Evolutionary conservation across 306 rosid species (phyloP).

Genomic region (Cucurbita argyrosperma): DNA sequence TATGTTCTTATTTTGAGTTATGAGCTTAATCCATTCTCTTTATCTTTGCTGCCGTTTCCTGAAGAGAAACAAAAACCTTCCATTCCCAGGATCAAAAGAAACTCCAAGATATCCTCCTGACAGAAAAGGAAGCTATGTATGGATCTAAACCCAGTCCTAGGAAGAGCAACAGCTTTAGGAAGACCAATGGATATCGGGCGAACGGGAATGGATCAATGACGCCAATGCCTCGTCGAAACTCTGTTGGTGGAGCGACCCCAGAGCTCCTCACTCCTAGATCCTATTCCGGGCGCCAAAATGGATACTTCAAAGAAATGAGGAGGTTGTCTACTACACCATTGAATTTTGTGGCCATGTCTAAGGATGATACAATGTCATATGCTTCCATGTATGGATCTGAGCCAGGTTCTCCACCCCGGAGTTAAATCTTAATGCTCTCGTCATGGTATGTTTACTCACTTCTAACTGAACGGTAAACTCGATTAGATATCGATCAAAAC

Average conservation of each 20-base stretch:
- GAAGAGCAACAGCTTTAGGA: conserved; percentile 68
- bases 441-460: background rate
- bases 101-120: conserved; percentile 81
- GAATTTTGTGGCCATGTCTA: conserved; percentile 71
- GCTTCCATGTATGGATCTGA: conserved; percentile 79
- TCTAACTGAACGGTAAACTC: background rate
- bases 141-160: conserved; percentile 95
- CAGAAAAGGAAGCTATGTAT: conserved; percentile 74
- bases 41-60: background rate
- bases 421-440: conserved; percentile 8
- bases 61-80: background rate
- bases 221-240: conserved; percentile 81
- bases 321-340: conserved; percentile 75
- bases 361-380: conserved; percentile 86
- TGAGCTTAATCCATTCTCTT: background rate
- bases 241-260: conserved; percentile 52
- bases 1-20: background rate
- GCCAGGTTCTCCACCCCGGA: conserved; percentile 76
- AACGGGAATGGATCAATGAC: conserved; percentile 85
- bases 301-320: conserved; percentile 72
- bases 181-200: conserved; percentile 50
- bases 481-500: background rate
- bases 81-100: conserved; percentile 76
- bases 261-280: conserved; percentile 81
- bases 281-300: conserved; percentile 80